Conservation (phyloP, 2,329 filamentous ascomycete genomes). For the Pseudogymnoascus sp. region DNA sequence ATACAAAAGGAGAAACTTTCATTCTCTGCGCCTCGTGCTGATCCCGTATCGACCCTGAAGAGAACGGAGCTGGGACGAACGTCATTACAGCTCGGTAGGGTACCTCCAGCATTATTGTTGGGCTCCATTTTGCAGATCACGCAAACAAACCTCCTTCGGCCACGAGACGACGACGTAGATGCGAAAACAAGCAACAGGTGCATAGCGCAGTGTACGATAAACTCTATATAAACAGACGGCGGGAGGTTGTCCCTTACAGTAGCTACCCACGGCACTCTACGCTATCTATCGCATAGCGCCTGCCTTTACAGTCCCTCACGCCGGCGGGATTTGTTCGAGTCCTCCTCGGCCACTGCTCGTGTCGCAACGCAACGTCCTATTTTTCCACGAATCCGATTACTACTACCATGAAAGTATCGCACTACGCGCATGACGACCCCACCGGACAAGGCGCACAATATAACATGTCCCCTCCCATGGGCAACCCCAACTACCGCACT, state of each 20-base stretch:
- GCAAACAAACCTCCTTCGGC: neutral
- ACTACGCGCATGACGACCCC: conserved; percentile 3
- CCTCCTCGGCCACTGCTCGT: neutral
- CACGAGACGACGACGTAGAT: conserved; percentile 1
- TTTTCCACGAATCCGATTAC: neutral
- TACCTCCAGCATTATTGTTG: conserved; percentile 1
- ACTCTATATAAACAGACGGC: neutral
- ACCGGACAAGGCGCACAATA: conserved; percentile 1
- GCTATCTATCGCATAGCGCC: neutral
- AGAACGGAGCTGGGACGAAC: neutral
- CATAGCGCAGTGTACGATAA: neutral
- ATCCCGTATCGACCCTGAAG: neutral
- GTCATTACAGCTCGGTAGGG: neutral
- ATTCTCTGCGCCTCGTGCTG: neutral
- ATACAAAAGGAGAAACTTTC: neutral
- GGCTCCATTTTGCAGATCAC: conserved; percentile 2
- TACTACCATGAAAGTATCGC: conserved; percentile 1
- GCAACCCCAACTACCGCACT: neutral
- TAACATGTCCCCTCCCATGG: conserved; percentile 1
- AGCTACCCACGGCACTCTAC: neutral
- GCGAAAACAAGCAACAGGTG: neutral
- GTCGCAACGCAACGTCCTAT: neutral
- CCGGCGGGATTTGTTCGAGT: neutral
- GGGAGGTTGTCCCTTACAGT: neutral
- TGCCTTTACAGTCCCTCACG: neutral